Percentiles rank a stretch among this genome's conserved stretches.
Evolutionary conservation across 148 eudicot species (phyloP).

Genomic region (Silene latifolia): DNA sequence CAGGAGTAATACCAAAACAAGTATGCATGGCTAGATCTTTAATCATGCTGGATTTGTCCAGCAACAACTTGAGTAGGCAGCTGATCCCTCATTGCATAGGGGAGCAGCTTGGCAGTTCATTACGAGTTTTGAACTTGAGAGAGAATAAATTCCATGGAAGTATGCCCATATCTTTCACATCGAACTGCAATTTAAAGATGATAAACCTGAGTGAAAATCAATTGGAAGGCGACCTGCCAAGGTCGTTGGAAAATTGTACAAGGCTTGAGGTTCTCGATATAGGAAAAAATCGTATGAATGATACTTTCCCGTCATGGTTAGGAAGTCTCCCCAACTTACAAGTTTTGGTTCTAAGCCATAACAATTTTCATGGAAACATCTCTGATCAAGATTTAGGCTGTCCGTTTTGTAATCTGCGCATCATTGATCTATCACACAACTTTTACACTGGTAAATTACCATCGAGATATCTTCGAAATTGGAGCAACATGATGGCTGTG

Average conservation of each 20-base stretch:
- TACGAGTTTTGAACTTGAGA: slow-evolving; percentile 22
- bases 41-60: slow-evolving; percentile 28
- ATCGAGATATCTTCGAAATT: slow-evolving; percentile 13
- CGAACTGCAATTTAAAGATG: slow-evolving; percentile 12
- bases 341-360: slow-evolving; percentile 28
- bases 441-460: slow-evolving; percentile 31
- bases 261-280: slow-evolving; percentile 33
- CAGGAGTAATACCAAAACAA: slow-evolving; percentile 29
- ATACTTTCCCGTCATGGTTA: slow-evolving; percentile 44
- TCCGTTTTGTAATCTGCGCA: slow-evolving; percentile 19
- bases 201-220: slow-evolving; percentile 21
- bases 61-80: slow-evolving; percentile 28
- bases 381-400: slow-evolving; percentile 4
- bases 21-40: slow-evolving; percentile 27
- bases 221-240: slow-evolving; percentile 22
- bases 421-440: slow-evolving; percentile 41
- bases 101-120: slow-evolving; percentile 12
- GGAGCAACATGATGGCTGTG: slow-evolving; percentile 29
- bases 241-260: slow-evolving; percentile 18
- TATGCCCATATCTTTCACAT: slow-evolving; percentile 10
- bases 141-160: slow-evolving; percentile 24
- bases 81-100: slow-evolving; percentile 34
- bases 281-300: slow-evolving; percentile 31
- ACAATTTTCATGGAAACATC: slow-evolving; percentile 36
- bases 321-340: slow-evolving; percentile 30